Percentiles rank a stretch among this genome's conserved stretches.
These are phyloP conservation scores for Boletus mariae DNA, from an alignment of 1,284 basidiomycete species.

Conservation along the genomic window DNA sequence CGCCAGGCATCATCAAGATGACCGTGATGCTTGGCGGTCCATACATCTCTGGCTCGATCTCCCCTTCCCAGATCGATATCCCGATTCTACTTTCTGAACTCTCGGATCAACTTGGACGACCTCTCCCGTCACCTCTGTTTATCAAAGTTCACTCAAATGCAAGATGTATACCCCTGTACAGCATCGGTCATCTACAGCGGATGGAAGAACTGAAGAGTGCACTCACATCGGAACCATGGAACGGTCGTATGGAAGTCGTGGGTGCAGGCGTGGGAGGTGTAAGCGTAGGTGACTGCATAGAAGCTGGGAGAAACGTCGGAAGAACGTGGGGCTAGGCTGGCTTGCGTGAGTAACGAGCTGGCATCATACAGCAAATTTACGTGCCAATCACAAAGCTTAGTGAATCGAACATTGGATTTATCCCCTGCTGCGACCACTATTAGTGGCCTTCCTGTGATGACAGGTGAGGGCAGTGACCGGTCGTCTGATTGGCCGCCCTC, in stretches of 20 bases:
- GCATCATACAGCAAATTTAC: slow-evolving; percentile 14
- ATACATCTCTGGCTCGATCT: slow-evolving; percentile 16
- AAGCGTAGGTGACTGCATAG: slow-evolving; percentile 87
- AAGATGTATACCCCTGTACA: slow-evolving; percentile 82
- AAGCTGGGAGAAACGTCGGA: slow-evolving; percentile 62
- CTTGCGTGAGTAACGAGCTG: slow-evolving; percentile 19
- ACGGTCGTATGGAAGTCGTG: slow-evolving; percentile 64
- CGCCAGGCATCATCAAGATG: slow-evolving; percentile 54
- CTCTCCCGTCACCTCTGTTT: slow-evolving; percentile 58
- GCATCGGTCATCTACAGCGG: slow-evolving; percentile 70
- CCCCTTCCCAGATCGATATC: slow-evolving; percentile 24
- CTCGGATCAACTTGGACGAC: slow-evolving; percentile 47
- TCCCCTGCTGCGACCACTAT: slow-evolving; percentile 2
- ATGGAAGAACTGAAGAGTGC: slow-evolving; percentile 58
- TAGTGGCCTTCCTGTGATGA: slow-evolving; percentile 12
- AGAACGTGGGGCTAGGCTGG: slow-evolving; percentile 33
- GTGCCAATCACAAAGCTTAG: slow-evolving; percentile 9
- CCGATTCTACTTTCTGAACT: slow-evolving; percentile 37
- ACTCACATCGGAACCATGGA: slow-evolving; percentile 47
- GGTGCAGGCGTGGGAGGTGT: slow-evolving; percentile 90
- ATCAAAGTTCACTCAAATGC: slow-evolving; percentile 55
- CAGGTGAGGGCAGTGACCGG: slow-evolving; percentile 11
- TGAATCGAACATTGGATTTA: slow-evolving; percentile 7
- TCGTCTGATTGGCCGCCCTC: slow-evolving; percentile 5
- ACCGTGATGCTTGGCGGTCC: slow-evolving; percentile 94